Percentiles rank a stretch among this genome's conserved stretches.
Evolutionary conservation across 2,329 filamentous ascomycete species (phyloP).

Genomic region (Akanthomyces uredinophilus): DNA sequence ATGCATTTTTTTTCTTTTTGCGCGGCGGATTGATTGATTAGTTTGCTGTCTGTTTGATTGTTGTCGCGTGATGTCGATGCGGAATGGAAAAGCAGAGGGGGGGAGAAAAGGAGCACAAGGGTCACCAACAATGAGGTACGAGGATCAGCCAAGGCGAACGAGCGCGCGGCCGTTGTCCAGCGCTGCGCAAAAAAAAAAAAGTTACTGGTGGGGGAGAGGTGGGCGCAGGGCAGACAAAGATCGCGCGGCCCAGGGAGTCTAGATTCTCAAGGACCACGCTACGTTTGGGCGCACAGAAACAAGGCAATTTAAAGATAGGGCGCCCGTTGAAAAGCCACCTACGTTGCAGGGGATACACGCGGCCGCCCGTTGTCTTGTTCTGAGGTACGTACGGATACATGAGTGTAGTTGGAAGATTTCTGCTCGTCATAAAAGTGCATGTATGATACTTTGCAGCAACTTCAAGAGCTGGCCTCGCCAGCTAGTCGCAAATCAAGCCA

Average conservation of each 20-base stretch:
- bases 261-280: background rate
- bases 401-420: too few species aligned
- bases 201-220: background rate
- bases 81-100: background rate
- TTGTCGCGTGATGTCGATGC: background rate
- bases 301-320: too few species aligned
- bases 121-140: background rate
- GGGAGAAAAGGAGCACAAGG: background rate
- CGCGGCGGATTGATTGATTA: background rate
- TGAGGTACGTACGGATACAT: too few species aligned
- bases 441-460: too few species aligned
- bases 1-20: conserved; percentile 17
- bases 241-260: background rate
- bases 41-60: background rate
- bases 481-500: too few species aligned
- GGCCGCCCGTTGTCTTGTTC: background rate
- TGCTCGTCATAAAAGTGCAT: too few species aligned
- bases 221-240: too few species aligned
- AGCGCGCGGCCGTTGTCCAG: background rate
- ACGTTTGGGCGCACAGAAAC: background rate
- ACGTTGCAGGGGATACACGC: background rate
- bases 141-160: background rate
- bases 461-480: too few species aligned
- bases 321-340: background rate
- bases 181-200: background rate